A percentile compares a stretch with the other conserved stretches of the same genome.
phyloP scores from a whole-genome alignment of 2,329 filamentous ascomycete genomes.

The Amylocarpus encephaloides region DNA sequence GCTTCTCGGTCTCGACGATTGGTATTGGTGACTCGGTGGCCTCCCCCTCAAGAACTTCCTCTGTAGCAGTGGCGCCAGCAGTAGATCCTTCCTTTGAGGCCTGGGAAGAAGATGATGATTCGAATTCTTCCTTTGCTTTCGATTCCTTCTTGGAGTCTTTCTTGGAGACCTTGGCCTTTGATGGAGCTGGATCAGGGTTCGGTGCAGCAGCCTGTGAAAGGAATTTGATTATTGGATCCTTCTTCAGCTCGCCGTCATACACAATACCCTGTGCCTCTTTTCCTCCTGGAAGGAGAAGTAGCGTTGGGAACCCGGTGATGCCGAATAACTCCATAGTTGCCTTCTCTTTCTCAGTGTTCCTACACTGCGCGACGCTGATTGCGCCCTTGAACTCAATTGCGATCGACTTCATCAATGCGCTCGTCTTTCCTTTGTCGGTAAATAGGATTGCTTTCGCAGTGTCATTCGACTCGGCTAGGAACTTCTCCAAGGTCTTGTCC shows the following conservation, averaged over 20 bases:
- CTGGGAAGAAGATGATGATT: constrained; percentile 45
- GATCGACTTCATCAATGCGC: constrained; percentile 72
- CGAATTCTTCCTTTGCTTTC: constrained; percentile 40
- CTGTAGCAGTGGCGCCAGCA: constrained; percentile 41
- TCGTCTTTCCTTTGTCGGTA: constrained; percentile 85
- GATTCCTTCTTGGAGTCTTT: constrained; percentile 32
- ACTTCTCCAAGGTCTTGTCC: constrained; percentile 72
- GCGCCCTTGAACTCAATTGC: constrained; percentile 86
- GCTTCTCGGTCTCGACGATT: constrained; percentile 35
- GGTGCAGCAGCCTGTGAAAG: constrained; percentile 71
- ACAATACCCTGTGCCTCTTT: constrained; percentile 53
- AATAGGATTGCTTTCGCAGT: constrained; percentile 84
- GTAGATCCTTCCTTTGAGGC: constrained; percentile 42
- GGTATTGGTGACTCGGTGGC: constrained; percentile 44
- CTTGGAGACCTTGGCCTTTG: constrained; percentile 38
- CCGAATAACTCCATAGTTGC: constrained; percentile 66
- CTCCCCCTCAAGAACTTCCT: constrained; percentile 43
- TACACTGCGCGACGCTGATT: constrained; percentile 74
- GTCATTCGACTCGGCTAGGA: constrained; percentile 61
- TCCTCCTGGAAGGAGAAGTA: constrained; percentile 72
- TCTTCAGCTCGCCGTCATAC: constrained; percentile 81
- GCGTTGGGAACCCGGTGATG: constrained; percentile 69
- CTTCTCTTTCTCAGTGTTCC: constrained; percentile 64
- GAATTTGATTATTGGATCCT: constrained; percentile 74
- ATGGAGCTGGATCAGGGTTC: constrained; percentile 66